Evolutionary conservation across 257 asterid species (phyloP).

Genomic region (Solanum phureja): DNA sequence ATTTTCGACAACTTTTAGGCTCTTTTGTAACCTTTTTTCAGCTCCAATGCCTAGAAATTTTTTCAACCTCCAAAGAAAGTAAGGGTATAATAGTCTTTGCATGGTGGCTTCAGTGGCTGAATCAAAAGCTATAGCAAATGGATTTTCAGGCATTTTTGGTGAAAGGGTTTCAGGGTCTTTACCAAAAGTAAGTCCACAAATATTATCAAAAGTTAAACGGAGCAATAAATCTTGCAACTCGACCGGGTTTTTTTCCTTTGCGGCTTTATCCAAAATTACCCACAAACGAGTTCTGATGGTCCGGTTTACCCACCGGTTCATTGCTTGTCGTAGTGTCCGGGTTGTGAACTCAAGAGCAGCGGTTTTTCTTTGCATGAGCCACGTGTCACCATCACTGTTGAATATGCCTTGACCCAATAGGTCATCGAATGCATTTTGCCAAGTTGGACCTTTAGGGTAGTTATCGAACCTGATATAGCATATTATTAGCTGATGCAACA

Average conservation of each 20-base stretch:
- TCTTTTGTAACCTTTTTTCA: conserved; percentile 34
- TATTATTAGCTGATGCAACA: background rate
- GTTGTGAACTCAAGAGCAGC: conserved; percentile 89
- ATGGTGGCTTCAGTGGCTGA: conserved; percentile 83
- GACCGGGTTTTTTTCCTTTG: conserved; percentile 28
- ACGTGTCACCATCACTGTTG: conserved; percentile 81
- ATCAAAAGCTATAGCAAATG: conserved; percentile 61
- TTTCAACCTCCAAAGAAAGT: conserved; percentile 63
- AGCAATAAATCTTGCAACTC: conserved; percentile 70
- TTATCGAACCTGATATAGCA: conserved; percentile 42
- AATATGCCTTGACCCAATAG: conserved; percentile 78
- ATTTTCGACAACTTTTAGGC: conserved; percentile 52
- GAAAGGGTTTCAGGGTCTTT: conserved; percentile 80
- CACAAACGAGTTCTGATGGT: conserved; percentile 66
- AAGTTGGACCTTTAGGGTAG: conserved; percentile 75
- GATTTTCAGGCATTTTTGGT: conserved; percentile 65
- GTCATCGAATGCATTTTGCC: conserved; percentile 87
- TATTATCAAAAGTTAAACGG: conserved; percentile 67
- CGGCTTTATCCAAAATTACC: conserved; percentile 58
- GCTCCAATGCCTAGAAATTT: conserved; percentile 46
- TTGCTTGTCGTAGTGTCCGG: conserved; percentile 83
- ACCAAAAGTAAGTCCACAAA: conserved; percentile 77
- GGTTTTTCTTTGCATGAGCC: conserved; percentile 77
- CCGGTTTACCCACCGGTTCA: conserved; percentile 90
- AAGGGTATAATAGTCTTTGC: conserved; percentile 61